Evolutionary conservation across 2,329 filamentous ascomycete species (phyloP).

Genomic region (Phaeosphaeriaceae sp.): DNA sequence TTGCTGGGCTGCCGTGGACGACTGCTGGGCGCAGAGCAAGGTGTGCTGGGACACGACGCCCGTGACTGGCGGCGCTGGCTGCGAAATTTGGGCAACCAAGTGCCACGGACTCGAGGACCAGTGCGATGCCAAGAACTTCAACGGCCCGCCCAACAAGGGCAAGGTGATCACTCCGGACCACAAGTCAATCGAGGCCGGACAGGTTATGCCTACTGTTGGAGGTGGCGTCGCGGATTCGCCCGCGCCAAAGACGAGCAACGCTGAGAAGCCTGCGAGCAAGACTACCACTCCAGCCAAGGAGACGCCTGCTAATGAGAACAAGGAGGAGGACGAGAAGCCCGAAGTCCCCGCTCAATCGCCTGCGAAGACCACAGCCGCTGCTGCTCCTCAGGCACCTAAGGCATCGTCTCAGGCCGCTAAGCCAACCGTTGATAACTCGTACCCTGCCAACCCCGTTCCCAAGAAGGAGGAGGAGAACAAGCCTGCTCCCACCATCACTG

Average conservation of each 20-base stretch:
- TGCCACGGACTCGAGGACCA: conserved; percentile 58
- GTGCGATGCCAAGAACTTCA: conserved; percentile 52
- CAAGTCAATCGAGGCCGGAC: conserved; percentile 39
- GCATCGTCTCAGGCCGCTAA: conserved; percentile 12
- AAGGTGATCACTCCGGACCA: conserved; percentile 46
- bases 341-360: neutral
- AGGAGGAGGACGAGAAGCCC: conserved; percentile 4
- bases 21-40: conserved; percentile 63
- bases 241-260: conserved; percentile 19
- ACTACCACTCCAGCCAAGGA: conserved; percentile 11
- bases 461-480: conserved; percentile 9
- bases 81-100: conserved; percentile 68
- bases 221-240: conserved; percentile 22
- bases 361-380: conserved; percentile 7
- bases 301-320: neutral
- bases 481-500: conserved; percentile 15
- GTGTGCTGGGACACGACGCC: conserved; percentile 67
- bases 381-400: conserved; percentile 2
- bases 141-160: conserved; percentile 53
- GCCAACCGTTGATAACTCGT: conserved; percentile 12
- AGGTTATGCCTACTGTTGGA: conserved; percentile 26
- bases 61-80: conserved; percentile 66
- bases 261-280: conserved; percentile 9
- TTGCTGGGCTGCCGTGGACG: conserved; percentile 62
- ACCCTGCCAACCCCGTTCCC: conserved; percentile 8